Percentiles rank a stretch among this genome's conserved stretches.
Evolutionary conservation across 1,284 basidiomycete genomes (phyloP).

Genomic region (Rhodotorula sp.): DNA sequence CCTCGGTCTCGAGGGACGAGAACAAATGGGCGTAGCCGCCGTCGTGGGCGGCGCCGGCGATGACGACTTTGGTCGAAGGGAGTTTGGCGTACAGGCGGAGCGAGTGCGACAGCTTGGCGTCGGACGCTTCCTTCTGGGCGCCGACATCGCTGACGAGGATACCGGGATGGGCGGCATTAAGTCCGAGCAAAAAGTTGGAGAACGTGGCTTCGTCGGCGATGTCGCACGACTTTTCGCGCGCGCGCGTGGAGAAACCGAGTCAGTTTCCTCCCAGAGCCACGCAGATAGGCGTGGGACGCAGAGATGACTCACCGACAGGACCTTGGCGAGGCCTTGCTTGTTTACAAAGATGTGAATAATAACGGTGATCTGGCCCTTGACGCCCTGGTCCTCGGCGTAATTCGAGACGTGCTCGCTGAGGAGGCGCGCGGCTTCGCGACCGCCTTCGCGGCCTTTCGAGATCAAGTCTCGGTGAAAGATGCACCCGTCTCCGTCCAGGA

Average conservation of each 20-base stretch:
- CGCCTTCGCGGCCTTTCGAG: conserved; percentile 53
- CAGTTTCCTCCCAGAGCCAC: no score
- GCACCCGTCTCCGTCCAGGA: conserved; percentile 67
- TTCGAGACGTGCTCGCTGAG: conserved; percentile 38
- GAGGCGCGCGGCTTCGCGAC: conserved; percentile 55
- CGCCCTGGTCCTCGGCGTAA: conserved; percentile 19
- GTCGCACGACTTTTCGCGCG: conserved; percentile 5
- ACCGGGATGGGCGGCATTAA: conserved; percentile 52
- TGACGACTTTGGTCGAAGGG: conserved; percentile 34
- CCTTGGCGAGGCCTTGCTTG: conserved; percentile 60
- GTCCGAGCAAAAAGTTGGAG: conserved; percentile 63
- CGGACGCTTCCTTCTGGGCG: conserved; percentile 31
- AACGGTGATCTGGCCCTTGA: conserved; percentile 48
- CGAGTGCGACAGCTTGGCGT: conserved; percentile 31
- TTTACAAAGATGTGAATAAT: conserved; percentile 66
- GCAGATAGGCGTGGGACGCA: no score
- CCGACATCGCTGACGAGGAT: conserved; percentile 35
- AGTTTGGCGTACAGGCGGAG: conserved; percentile 29
- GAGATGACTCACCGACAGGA: conserved; percentile 54
- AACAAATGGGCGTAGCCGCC: conserved; percentile 36
- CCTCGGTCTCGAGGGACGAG: conserved; percentile 27
- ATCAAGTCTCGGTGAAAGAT: conserved; percentile 61
- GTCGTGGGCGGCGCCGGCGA: conserved; percentile 35
- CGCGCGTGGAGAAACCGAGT: no score
- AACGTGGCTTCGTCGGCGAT: conserved; percentile 51